Evolutionary conservation across 495 filamentous ascomycete genomes (phyloP).

Genomic region (Penicillium simplicissimum): DNA sequence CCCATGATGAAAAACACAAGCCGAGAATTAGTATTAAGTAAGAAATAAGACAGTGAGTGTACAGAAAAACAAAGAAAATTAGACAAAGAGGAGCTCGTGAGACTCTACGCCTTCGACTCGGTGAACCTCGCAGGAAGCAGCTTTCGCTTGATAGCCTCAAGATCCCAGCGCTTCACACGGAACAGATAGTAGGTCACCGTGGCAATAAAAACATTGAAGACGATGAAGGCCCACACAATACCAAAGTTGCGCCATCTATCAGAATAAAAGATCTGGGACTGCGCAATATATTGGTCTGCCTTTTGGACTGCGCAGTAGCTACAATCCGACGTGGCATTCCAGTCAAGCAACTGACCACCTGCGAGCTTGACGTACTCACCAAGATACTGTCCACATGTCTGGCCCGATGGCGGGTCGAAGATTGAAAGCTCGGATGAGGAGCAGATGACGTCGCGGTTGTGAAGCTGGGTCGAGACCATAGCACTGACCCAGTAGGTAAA

Average conservation of each 20-base stretch:
- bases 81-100: background rate
- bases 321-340: conserved; percentile 37
- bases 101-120: background rate
- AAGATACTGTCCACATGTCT: conserved; percentile 55
- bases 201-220: conserved; percentile 49
- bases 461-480: conserved; percentile 56
- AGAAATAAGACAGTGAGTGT: background rate
- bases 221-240: conserved; percentile 52
- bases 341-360: conserved; percentile 38
- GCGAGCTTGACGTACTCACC: conserved; percentile 26
- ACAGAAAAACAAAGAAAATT: background rate
- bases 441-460: conserved; percentile 56
- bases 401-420: conserved; percentile 50
- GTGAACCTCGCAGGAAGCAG: conserved; percentile 3
- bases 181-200: conserved; percentile 51
- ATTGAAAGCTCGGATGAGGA: conserved; percentile 53
- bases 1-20: too few relatives aligned
- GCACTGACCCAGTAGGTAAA: conserved; percentile 59
- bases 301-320: conserved; percentile 41
- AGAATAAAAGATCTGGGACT: conserved; percentile 37
- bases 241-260: conserved; percentile 49
- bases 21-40: background rate
- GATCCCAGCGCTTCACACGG: conserved; percentile 40
- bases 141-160: conserved; percentile 26
- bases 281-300: conserved; percentile 44